Evolutionary conservation across 352 stramenopile genomes (phyloP).

Genomic region (Phytopythium aichiense): DNA sequence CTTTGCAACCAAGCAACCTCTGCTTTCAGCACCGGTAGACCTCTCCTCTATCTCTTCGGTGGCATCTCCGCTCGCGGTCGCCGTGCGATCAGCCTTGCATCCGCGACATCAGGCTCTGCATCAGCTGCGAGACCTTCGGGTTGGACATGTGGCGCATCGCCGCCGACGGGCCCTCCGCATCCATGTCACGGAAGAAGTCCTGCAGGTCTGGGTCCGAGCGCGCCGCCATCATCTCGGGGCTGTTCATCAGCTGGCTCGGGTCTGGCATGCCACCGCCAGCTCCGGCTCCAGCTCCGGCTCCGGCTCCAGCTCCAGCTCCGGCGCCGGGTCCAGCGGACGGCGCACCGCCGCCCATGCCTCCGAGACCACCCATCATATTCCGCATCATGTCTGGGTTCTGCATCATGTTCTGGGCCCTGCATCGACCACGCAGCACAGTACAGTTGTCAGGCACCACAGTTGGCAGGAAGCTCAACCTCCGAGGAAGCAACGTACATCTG

Average conservation of each 20-base stretch:
- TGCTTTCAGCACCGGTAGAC: background rate
- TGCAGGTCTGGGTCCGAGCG: constrained; percentile 68
- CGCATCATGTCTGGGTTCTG: constrained; percentile 80
- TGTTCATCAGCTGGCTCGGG: constrained; percentile 71
- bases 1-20: background rate
- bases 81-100: constrained; percentile 44
- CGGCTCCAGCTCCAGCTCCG: constrained; percentile 8
- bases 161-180: constrained; percentile 66
- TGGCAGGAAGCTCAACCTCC: background rate
- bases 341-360: constrained; percentile 33
- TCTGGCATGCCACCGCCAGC: constrained; percentile 52
- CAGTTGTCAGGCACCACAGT: background rate
- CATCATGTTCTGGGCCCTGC: constrained; percentile 88
- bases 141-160: constrained; percentile 88
- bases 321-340: constrained; percentile 4
- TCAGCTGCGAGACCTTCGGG: constrained; percentile 76
- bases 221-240: constrained; percentile 61
- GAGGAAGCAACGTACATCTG: constrained; percentile 49
- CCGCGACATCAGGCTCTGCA: constrained; percentile 65
- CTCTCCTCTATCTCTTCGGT: constrained; percentile 1
- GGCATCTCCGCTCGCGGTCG: background rate
- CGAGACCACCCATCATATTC: constrained; percentile 65
- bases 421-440: background rate
- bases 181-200: constrained; percentile 82
- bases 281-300: constrained; percentile 10